Evolutionary conservation across 1,139 yeast species (phyloP), one percentile per base, ranked within the genome.

Genomic region (Suhomyces chickasaworum): DNA sequence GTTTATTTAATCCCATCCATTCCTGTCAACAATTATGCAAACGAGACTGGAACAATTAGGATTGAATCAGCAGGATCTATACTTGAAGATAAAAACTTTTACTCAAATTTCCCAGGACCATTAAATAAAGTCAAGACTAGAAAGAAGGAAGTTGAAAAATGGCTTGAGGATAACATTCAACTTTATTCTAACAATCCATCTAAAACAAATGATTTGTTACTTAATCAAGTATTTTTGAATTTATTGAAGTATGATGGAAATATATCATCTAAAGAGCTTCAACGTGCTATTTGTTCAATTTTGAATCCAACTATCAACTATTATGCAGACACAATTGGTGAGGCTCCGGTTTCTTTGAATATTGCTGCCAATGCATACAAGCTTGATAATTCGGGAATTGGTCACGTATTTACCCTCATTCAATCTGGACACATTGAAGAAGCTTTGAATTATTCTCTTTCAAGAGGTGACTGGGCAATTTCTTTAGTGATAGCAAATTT

Each of bases 381-480:
- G 41, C 61, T 75, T 39, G 78, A 74, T 49, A 64, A 60, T 41
- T 53, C 69, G 1, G 77, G 77, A 0, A 55, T 68, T 3, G 68
- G 64, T 41, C 57, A 63, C 15, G 67, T 71, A 1, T 73, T 73
- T 52, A 55, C 60, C 23, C 59, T 71, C 45, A 51, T 87, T 42
- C 86, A 82, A 58, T 61, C 68, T 1, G 97, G 97, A 1, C 75
- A 83, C 47, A 77, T 82, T 20, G 82, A 80, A 17, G 78, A 75
- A 3, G 97, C 97, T 0, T 66, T 90, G 45, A 73, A 78, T 23
- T 70, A 73, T 47, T 81, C 95, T 1, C 63, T 89, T 27, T 74
- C 78, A 2, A 78, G 80, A 48, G 80, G 83, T 12, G 88, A 89
- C 52, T 90, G 90, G 87, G 82, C 95, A 0, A 74, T 90, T 61